Percentiles rank a stretch among this genome's conserved stretches.
phyloP scores from a whole-genome alignment of 2,329 filamentous ascomycete species.

The Teratosphaeria nubilosa region DNA sequence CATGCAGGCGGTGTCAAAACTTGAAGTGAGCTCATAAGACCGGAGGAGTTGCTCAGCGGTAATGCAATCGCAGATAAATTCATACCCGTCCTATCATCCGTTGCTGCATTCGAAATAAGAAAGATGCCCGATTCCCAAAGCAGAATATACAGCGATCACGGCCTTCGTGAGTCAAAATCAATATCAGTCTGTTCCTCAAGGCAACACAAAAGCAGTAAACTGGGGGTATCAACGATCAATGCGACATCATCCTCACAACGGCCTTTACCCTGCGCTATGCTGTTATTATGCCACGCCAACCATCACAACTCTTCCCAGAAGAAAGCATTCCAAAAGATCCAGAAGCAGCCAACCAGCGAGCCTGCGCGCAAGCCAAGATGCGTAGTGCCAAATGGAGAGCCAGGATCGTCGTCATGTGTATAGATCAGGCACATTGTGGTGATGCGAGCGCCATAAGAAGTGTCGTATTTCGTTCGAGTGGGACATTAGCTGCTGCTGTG shows the following conservation, averaged over 20 bases:
- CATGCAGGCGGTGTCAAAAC: neutral
- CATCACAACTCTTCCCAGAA: neutral
- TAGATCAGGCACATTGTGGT: neutral
- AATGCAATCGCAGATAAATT: neutral
- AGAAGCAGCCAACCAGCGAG: neutral
- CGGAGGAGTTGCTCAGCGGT: neutral
- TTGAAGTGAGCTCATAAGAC: too few species aligned
- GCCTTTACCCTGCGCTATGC: neutral
- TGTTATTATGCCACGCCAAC: neutral
- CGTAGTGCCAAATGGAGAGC: neutral
- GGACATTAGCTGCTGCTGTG: neutral
- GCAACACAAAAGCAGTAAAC: neutral
- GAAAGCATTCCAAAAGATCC: neutral
- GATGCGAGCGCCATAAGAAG: neutral
- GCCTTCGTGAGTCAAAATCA: neutral
- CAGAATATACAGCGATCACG: neutral
- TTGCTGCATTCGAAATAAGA: neutral
- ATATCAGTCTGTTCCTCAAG: neutral
- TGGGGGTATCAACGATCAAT: neutral
- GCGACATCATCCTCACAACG: neutral
- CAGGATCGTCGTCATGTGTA: neutral
- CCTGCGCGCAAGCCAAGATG: neutral
- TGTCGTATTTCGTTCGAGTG: neutral
- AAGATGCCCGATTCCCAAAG: neutral
- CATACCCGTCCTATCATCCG: neutral